A percentile compares a stretch with the other conserved stretches of the same genome.
These are phyloP conservation scores for Trifolium dubium DNA, from an alignment of 306 rosid genomes.

Conservation along the genomic window DNA sequence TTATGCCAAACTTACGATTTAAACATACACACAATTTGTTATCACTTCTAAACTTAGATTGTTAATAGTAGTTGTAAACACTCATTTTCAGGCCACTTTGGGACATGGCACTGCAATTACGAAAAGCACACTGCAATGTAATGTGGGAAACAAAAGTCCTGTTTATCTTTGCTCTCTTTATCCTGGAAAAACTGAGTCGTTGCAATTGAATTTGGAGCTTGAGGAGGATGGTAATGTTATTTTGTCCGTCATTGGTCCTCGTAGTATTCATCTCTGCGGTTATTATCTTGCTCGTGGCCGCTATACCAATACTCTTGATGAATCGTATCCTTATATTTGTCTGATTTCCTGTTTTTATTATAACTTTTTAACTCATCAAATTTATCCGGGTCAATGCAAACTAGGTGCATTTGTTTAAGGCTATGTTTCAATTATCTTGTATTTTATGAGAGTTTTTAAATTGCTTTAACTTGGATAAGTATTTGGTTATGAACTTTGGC, in stretches of 20 bases:
- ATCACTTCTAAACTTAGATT: not conserved
- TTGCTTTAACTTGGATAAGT: not conserved
- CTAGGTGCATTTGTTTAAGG: not conserved
- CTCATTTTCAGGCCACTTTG: slow-evolving; percentile 62
- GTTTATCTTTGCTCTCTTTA: slow-evolving; percentile 75
- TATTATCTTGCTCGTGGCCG: slow-evolving; percentile 51
- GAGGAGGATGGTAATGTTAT: slow-evolving; percentile 76
- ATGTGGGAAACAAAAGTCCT: slow-evolving; percentile 81
- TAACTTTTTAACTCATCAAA: not conserved
- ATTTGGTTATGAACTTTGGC: not conserved
- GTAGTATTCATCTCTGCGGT: slow-evolving; percentile 83
- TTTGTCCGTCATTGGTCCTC: slow-evolving; percentile 86
- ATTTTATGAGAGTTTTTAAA: not conserved
- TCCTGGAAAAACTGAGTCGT: slow-evolving; percentile 70
- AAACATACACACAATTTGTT: not conserved
- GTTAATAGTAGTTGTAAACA: slow-evolving; percentile 9
- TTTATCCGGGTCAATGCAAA: not conserved
- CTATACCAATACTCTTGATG: slow-evolving; percentile 35
- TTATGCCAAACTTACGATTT: no score
- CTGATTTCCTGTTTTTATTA: not conserved
- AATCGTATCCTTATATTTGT: slow-evolving; percentile 70
- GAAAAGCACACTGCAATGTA: slow-evolving; percentile 85
- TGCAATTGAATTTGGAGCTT: slow-evolving; percentile 81
- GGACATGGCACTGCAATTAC: slow-evolving; percentile 64
- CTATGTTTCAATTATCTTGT: not conserved